A percentile compares a stretch with the other conserved stretches of the same genome.
phyloP scores from a whole-genome alignment of 2,329 filamentous ascomycete species.

The Stylonectria norvegica region DNA sequence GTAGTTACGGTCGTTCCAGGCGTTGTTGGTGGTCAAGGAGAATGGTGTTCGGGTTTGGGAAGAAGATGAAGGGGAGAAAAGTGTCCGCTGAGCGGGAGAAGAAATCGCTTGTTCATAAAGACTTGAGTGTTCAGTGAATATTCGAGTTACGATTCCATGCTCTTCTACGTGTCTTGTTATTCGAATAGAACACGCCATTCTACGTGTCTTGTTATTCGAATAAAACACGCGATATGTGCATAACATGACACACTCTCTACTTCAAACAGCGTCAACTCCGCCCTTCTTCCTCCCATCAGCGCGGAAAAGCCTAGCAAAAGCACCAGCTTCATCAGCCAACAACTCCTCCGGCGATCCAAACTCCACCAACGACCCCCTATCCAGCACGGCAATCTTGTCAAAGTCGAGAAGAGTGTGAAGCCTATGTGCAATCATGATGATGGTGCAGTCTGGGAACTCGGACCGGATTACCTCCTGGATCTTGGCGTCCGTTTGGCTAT shows the following conservation, averaged over 20 bases:
- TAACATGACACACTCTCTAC: neutral
- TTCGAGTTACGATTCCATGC: no score
- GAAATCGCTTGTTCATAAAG: no score
- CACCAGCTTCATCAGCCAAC: constrained; percentile 16
- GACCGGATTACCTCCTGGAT: constrained; percentile 30
- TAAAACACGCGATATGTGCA: no score
- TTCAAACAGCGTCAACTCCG: neutral
- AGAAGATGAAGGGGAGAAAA: no score
- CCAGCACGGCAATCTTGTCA: constrained; percentile 32
- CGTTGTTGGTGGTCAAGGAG: no score
- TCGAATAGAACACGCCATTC: no score
- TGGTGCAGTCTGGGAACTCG: constrained; percentile 30
- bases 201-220: no score
- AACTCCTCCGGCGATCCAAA: constrained; percentile 26
- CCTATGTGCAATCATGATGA: constrained; percentile 35
- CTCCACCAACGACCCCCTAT: constrained; percentile 28
- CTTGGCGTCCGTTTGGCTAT: constrained; percentile 27
- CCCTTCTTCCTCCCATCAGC: constrained; percentile 20
- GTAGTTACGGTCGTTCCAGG: no score
- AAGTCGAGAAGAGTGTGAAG: constrained; percentile 34
- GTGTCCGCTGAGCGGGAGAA: no score
- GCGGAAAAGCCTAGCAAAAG: constrained; percentile 23
- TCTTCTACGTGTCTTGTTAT: no score
- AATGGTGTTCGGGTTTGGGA: no score
- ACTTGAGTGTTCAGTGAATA: no score